A percentile compares a stretch with the other conserved stretches of the same genome.
Evolutionary conservation across 2,329 filamentous ascomycete genomes (phyloP).

Genomic region (Botrytis squamosa): DNA sequence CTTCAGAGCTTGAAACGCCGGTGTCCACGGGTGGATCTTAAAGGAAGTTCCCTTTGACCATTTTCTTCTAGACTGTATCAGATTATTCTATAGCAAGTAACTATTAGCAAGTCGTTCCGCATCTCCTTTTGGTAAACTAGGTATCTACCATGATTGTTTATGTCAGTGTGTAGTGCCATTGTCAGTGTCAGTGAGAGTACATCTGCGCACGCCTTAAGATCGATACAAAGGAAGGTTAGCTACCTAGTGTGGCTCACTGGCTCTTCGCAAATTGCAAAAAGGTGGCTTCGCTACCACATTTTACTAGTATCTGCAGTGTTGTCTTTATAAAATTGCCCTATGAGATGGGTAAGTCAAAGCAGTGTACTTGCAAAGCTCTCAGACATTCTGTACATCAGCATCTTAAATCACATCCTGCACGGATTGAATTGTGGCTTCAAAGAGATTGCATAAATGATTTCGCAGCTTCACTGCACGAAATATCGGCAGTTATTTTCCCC

Average conservation of each 20-base stretch:
- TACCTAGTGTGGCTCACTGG: conserved; percentile 3
- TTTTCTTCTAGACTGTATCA: conserved; percentile 2
- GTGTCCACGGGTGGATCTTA: neutral
- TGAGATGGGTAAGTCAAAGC: neutral
- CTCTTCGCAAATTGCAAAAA: neutral
- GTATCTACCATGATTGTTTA: neutral
- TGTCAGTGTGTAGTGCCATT: conserved; percentile 6
- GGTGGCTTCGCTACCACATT: neutral
- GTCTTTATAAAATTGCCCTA: neutral
- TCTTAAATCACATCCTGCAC: conserved; percentile 4
- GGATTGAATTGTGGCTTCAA: neutral
- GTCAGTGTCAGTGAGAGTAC: neutral
- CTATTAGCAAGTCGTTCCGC: neutral
- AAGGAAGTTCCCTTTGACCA: neutral
- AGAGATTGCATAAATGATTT: neutral
- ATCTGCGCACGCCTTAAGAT: neutral
- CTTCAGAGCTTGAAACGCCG: conserved; percentile 7
- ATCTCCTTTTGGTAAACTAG: neutral
- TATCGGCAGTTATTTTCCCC: neutral
- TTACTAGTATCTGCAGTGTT: neutral
- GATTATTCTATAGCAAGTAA: neutral
- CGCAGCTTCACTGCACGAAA: neutral
- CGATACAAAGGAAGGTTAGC: conserved; percentile 5
- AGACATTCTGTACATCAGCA: conserved; percentile 11
- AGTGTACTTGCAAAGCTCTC: neutral